Conservation (phyloP, 306 rosid genomes). For the peach (Prunus persica) region Prunus_persica_NCBIv2 NC_034012.1:1646501-1647000, state of each 20-base stretch:
- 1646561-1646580: not conserved
- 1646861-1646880: slow-evolving; percentile 77
- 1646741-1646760: slow-evolving; percentile 93
- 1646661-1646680: too few relatives aligned
- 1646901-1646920: slow-evolving; percentile 93
- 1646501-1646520: not conserved
- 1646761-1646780: slow-evolving; percentile 25
- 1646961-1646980: slow-evolving; percentile 90
- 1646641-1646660: not conserved
- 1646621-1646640: not conserved
- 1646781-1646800: slow-evolving; percentile 19
- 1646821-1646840: slow-evolving; percentile 13
- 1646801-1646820: slow-evolving; percentile 25
- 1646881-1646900: slow-evolving; percentile 92
- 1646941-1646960: slow-evolving; percentile 96
- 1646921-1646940: slow-evolving; percentile 95
- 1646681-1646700: slow-evolving; percentile 82
- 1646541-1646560: not conserved
- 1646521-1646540: not conserved
- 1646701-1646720: slow-evolving; percentile 95
- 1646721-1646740: slow-evolving; percentile 97
- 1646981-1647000: slow-evolving; percentile 76
- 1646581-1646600: not conserved
- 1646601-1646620: not conserved
- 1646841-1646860: slow-evolving; percentile 15